phyloP scores from a whole-genome alignment of 1,139 yeast species.

The Zygoascus hellenicus region DNA sequence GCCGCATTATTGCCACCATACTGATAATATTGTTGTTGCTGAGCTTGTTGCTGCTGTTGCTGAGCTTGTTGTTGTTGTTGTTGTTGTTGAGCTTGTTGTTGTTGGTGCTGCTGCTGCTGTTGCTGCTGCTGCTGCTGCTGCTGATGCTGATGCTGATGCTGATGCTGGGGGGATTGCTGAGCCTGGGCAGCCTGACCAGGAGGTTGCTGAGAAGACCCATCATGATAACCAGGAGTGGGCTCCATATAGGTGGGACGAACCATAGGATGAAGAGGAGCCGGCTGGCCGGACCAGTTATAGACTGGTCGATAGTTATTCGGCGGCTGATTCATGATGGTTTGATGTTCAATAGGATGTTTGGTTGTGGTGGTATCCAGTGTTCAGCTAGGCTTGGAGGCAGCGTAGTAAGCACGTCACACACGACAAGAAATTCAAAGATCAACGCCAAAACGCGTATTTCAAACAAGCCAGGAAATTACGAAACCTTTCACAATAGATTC shows the following conservation, averaged over 20 bases:
- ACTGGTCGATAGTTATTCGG: slow-evolving; percentile 11
- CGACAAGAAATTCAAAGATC: no score
- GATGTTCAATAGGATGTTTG: no score
- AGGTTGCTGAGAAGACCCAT: slow-evolving; percentile 1
- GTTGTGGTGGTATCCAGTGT: no score
- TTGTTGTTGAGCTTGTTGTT: slow-evolving; percentile 13
- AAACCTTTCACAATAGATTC: no score
- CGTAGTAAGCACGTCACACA: no score
- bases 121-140: slow-evolving; percentile 13
- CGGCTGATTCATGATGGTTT: slow-evolving; percentile 9
- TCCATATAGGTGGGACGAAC: slow-evolving; percentile 9
- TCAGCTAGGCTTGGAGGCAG: no score
- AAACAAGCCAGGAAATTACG: no score
- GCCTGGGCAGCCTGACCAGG: slow-evolving; percentile 10
- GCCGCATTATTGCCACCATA: slow-evolving; percentile 9
- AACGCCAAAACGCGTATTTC: no score
- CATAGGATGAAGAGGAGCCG: slow-evolving; percentile 9
- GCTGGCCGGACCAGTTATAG: slow-evolving; percentile 9
- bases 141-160: slow-evolving; percentile 15
- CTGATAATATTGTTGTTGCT: slow-evolving; percentile 13
- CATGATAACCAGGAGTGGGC: slow-evolving; percentile 8
- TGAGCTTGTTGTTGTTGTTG: slow-evolving; percentile 10
- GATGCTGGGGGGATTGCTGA: slow-evolving; percentile 14
- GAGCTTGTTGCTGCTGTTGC: slow-evolving; percentile 13
- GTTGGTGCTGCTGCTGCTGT: slow-evolving; percentile 10